A percentile compares a stretch with the other conserved stretches of the same genome.
Conservation (phyloP, 352 stramenopile genomes). For the Phytophthora sp. region DNA sequence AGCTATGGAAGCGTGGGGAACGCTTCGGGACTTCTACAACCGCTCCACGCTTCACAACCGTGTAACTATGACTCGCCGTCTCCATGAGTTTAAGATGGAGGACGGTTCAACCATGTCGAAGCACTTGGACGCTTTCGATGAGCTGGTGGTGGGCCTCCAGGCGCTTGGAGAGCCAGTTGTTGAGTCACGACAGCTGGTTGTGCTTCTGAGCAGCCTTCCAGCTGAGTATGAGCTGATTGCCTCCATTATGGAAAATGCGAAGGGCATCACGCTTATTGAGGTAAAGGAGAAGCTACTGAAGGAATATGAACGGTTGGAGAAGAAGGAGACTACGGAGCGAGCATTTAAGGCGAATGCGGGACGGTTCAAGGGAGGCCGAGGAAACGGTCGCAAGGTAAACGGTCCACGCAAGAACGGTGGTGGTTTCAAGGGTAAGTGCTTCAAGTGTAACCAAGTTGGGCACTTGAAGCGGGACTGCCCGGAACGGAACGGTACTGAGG, state of each 20-base stretch:
- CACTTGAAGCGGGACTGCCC: conserved; percentile 15
- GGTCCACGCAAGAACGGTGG: background rate
- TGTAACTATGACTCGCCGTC: conserved; percentile 15
- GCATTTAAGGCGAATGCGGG: background rate
- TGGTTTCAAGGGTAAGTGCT: conserved; percentile 24
- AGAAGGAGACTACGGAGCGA: conserved; percentile 7
- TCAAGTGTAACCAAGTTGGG: conserved; percentile 8
- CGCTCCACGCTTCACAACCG: conserved; percentile 35
- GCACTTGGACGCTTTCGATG: conserved; percentile 29
- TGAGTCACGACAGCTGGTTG: conserved; percentile 22
- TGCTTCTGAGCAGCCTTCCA: conserved; percentile 30
- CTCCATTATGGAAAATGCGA: conserved; percentile 18
- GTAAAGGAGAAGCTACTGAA: conserved; percentile 29
- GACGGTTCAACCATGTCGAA: background rate
- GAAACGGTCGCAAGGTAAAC: conserved; percentile 8
- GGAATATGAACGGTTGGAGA: conserved; percentile 16
- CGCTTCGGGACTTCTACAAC: conserved; percentile 29
- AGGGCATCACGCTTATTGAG: conserved; percentile 12
- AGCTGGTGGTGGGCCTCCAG: conserved; percentile 30
- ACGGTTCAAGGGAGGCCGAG: background rate
- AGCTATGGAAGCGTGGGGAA: conserved; percentile 17
- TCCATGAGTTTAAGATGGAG: no score
- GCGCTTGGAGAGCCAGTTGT: conserved; percentile 25
- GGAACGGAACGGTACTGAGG: background rate
- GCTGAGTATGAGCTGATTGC: conserved; percentile 29